These are phyloP conservation scores for Penicillium atrosanguineum DNA, from an alignment of 495 filamentous ascomycete genomes.

Conservation along the genomic window DNA sequence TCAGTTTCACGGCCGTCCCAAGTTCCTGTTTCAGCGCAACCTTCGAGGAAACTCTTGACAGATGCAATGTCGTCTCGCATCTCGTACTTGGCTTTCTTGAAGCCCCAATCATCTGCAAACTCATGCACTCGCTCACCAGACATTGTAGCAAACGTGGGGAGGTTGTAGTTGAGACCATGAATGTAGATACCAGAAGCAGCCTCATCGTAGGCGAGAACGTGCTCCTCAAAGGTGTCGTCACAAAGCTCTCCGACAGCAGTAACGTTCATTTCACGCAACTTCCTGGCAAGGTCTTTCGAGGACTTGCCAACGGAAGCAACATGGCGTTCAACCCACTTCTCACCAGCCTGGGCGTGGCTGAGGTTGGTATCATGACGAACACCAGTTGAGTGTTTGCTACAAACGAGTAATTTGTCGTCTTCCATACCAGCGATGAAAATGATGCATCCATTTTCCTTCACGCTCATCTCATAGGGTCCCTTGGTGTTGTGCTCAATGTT, in stretches of 20 bases:
- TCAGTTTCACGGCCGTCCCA: slow-evolving; percentile 92
- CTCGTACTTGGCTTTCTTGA: slow-evolving; percentile 81
- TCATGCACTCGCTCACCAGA: slow-evolving; percentile 72
- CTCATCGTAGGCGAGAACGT: slow-evolving; percentile 86
- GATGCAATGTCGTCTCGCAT: slow-evolving; percentile 68
- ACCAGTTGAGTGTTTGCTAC: slow-evolving; percentile 97
- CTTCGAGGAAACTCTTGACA: slow-evolving; percentile 77
- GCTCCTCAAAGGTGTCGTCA: slow-evolving; percentile 94
- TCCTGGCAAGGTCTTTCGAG: slow-evolving; percentile 68
- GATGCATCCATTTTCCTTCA: slow-evolving; percentile 99
- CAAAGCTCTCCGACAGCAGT: slow-evolving; percentile 96
- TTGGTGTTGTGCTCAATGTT: slow-evolving; percentile 74
- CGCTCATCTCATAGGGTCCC: slow-evolving; percentile 90
- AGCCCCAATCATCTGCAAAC: slow-evolving; percentile 92
- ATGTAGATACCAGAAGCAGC: slow-evolving; percentile 88
- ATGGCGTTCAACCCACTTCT: slow-evolving; percentile 81
- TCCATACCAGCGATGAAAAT: slow-evolving; percentile 94
- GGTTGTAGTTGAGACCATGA: slow-evolving; percentile 92
- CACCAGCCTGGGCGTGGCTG: slow-evolving; percentile 84
- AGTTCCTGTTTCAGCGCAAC: slow-evolving; percentile 77
- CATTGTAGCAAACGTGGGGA: slow-evolving; percentile 85
- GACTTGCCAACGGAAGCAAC: slow-evolving; percentile 71
- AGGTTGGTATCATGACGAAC: slow-evolving; percentile 59
- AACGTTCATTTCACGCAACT: slow-evolving; percentile 74
- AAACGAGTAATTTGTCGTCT: slow-evolving; percentile 83